phyloP scores from a whole-genome alignment of 2,329 filamentous ascomycete genomes.

The Chrysoporthe deuterocubensis region DNA sequence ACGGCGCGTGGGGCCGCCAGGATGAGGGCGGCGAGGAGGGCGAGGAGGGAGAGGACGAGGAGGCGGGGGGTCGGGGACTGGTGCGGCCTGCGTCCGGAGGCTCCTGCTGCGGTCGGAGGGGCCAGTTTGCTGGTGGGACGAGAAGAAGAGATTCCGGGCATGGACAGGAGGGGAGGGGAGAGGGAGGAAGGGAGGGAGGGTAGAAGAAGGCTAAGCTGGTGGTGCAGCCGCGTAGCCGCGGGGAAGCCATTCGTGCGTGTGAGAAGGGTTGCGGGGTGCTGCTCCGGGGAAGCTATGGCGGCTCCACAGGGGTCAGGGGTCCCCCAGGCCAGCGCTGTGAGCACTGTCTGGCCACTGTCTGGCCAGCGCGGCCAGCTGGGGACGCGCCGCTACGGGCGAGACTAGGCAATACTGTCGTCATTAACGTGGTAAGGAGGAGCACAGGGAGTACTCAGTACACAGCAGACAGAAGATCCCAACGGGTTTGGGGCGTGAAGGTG shows the following conservation, averaged over 20 bases:
- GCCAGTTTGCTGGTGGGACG: conserved; percentile 44
- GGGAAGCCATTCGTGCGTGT: not conserved
- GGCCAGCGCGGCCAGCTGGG: too few relatives aligned
- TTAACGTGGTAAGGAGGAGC: too few relatives aligned
- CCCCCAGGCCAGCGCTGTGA: too few relatives aligned
- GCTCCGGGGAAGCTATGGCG: not conserved
- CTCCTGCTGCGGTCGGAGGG: conserved; percentile 33
- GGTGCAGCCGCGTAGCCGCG: conserved; percentile 16
- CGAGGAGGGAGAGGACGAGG: conserved; percentile 62
- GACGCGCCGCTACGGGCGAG: too few relatives aligned
- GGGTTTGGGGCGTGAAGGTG: too few relatives aligned
- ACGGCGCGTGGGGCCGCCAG: conserved; percentile 68
- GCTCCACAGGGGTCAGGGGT: too few relatives aligned
- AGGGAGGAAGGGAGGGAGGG: too few relatives aligned
- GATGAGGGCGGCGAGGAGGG: conserved; percentile 61
- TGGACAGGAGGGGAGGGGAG: conserved; percentile 1
- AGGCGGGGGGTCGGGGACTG: conserved; percentile 44
- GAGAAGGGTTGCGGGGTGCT: conserved; percentile 24
- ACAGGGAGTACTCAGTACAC: too few relatives aligned
- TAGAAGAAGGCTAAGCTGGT: conserved; percentile 16
- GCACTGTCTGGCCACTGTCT: too few relatives aligned
- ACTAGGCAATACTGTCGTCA: too few relatives aligned
- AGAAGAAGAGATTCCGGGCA: conserved; percentile 29
- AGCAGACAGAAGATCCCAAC: too few relatives aligned
- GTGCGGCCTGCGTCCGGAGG: conserved; percentile 29